A percentile compares a stretch with the other conserved stretches of the same genome.
phyloP scores from a whole-genome alignment of 2,329 filamentous ascomycete genomes.

The Aspergillus jensenii region DNA sequence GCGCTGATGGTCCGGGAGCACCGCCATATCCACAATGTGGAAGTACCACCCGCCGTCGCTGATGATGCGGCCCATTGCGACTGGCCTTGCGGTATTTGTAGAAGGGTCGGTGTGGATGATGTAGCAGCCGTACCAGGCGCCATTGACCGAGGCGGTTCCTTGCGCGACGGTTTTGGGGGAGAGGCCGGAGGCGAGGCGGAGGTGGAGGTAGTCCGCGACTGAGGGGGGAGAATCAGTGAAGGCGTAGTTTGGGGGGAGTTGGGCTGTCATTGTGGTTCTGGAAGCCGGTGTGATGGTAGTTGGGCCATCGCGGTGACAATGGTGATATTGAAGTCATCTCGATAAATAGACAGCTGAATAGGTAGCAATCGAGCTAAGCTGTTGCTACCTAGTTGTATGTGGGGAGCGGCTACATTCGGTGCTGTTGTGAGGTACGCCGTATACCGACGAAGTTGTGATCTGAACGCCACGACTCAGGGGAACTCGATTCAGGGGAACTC shows the following conservation, averaged over 20 bases:
- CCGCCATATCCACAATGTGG: constrained; percentile 51
- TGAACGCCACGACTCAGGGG: too few relatives aligned
- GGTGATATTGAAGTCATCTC: too few relatives aligned
- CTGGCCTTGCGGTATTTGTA: constrained; percentile 8
- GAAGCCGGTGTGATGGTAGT: too few relatives aligned
- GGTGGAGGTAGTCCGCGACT: constrained; percentile 37
- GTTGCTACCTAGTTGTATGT: too few relatives aligned
- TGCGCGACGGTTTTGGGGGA: constrained; percentile 39
- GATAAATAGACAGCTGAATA: too few relatives aligned
- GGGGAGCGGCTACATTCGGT: too few relatives aligned
- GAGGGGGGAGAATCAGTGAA: constrained; percentile 37
- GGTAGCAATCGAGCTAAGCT: too few relatives aligned
- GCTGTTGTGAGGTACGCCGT: too few relatives aligned
- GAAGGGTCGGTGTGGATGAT: constrained; percentile 27
- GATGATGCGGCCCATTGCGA: constrained; percentile 54
- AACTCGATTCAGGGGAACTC: too few relatives aligned
- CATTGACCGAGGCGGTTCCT: constrained; percentile 33
- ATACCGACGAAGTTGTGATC: too few relatives aligned
- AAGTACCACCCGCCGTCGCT: constrained; percentile 56
- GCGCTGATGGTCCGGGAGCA: constrained; percentile 51
- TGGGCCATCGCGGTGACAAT: too few relatives aligned
- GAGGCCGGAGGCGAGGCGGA: constrained; percentile 40
- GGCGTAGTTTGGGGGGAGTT: constrained; percentile 36
- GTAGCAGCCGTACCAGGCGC: constrained; percentile 48
- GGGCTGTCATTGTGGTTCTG: background rate